These are phyloP conservation scores for Paspalum notatum DNA, from an alignment of 176 grass and related monocot species.

Conservation along the genomic window DNA sequence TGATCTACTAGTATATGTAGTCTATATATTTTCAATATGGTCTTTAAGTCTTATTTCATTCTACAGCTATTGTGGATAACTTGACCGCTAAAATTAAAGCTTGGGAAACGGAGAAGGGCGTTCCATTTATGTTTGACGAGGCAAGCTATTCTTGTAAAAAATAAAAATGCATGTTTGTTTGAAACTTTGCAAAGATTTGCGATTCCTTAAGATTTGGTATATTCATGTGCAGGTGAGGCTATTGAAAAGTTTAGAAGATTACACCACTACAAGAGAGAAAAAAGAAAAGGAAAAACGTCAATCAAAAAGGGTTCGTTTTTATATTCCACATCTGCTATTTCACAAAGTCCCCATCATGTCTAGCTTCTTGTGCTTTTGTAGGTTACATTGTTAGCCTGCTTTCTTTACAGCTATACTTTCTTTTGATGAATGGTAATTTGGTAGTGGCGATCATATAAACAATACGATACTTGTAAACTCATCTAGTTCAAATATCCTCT, in stretches of 20 bases:
- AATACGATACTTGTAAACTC: background rate
- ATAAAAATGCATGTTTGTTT: background rate
- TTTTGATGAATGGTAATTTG: background rate
- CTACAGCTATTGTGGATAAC: slow-evolving; percentile 79
- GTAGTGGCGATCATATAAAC: background rate
- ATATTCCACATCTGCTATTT: slow-evolving; percentile 20
- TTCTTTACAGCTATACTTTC: background rate
- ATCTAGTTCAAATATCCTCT: background rate
- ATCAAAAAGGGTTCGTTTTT: slow-evolving; percentile 60
- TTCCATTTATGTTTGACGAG: slow-evolving; percentile 83
- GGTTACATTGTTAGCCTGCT: background rate
- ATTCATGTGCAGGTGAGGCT: slow-evolving; percentile 54
- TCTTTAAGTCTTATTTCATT: slow-evolving; percentile 39
- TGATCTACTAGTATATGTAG: background rate
- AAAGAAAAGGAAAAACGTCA: slow-evolving; percentile 79
- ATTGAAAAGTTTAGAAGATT: slow-evolving; percentile 73
- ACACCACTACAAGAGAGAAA: slow-evolving; percentile 57
- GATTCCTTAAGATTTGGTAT: slow-evolving; percentile 9
- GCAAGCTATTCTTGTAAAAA: slow-evolving; percentile 32
- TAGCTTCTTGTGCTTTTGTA: background rate
- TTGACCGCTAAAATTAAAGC: slow-evolving; percentile 68
- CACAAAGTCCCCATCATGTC: background rate
- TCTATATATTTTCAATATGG: slow-evolving; percentile 8
- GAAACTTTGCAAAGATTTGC: slow-evolving; percentile 14
- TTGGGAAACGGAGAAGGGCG: slow-evolving; percentile 83